Evolutionary conservation across 192 early-diverging fungal species (phyloP), one percentile per base, ranked within the genome.

Genomic region (Umbelopsis sp.): DNA sequence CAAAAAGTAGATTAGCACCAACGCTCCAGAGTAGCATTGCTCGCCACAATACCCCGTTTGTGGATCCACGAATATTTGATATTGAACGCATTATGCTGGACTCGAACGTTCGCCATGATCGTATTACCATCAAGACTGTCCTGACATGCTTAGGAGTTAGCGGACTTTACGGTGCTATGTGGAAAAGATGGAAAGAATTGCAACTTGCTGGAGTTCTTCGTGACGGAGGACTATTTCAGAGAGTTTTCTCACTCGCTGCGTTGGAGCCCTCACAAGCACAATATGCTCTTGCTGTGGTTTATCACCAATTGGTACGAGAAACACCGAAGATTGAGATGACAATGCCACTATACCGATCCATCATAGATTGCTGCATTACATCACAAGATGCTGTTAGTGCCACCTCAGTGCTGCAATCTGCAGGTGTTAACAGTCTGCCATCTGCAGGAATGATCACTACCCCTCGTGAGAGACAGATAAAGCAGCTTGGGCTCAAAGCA

Each of bases 11-110:
- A 16, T 21, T 77, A 4, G 45, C 75, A 4, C 54, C 43, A 34
- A 51, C 51, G 3, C 45, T 34, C 8, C 34, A 34, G 1, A 66
- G 34, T 66, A 29, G 47, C 10, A 56, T 50, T n/a, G 22, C 21
- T n/a, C 43, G 36, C 4, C 38, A 45, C 24, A 52, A 54, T 26
- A 20, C 21, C 16, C 31, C 54, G 49, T 24, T 12, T 24, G 29
- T 79, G 29, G 79, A 81, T 65, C 56, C 22, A 11, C 79, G 79
- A 26, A 11, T 81, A 22, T 77, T 76, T 49, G 79, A 81, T 25
- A 72, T 81, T 26, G 79, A 81, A 65, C 69, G 69, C 31, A 70
- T 81, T 22, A 81, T 81, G 79, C 26, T 76, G n/a, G 72, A 70
- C 4, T 62, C 75, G 34, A 65, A 77, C 10, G 41, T 81, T 12